These are phyloP conservation scores for Heteromeles arbutifolia DNA, from an alignment of 306 rosid species.

Conservation along the genomic window DNA sequence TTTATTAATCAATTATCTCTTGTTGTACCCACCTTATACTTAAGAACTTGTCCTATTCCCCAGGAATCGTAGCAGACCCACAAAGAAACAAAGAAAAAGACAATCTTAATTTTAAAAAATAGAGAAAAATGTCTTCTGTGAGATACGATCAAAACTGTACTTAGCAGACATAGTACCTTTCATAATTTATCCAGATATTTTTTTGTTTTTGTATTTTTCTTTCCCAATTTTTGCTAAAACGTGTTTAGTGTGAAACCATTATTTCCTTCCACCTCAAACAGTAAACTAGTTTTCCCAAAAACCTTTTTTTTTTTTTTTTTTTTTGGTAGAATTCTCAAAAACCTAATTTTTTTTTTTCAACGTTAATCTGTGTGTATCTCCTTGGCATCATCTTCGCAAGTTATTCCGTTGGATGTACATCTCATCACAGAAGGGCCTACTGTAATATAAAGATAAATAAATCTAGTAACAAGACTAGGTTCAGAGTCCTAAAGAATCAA, in stretches of 20 bases:
- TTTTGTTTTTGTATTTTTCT: not conserved
- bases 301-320: not conserved
- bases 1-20: too few relatives aligned
- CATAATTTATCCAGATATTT: not conserved
- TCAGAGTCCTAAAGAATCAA: too few relatives aligned
- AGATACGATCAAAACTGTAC: not conserved
- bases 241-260: not conserved
- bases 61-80: slow-evolving; percentile 9
- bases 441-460: not conserved
- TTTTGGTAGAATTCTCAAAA: too few relatives aligned
- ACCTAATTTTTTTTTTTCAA: not conserved
- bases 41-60: slow-evolving; percentile 3
- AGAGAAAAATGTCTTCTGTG: slow-evolving; percentile 13
- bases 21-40: not conserved
- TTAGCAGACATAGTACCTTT: not conserved
- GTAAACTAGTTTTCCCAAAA: not conserved
- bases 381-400: not conserved
- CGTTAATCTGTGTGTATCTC: not conserved
- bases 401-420: not conserved
- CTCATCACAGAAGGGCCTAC: not conserved
- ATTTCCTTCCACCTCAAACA: not conserved
- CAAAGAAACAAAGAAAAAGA: slow-evolving; percentile 22
- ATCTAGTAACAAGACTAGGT: too few relatives aligned
- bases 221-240: not conserved
- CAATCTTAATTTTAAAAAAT: slow-evolving; percentile 1